Conservation (phyloP, 345 rosid species). For the Turritis glabra region DNA sequence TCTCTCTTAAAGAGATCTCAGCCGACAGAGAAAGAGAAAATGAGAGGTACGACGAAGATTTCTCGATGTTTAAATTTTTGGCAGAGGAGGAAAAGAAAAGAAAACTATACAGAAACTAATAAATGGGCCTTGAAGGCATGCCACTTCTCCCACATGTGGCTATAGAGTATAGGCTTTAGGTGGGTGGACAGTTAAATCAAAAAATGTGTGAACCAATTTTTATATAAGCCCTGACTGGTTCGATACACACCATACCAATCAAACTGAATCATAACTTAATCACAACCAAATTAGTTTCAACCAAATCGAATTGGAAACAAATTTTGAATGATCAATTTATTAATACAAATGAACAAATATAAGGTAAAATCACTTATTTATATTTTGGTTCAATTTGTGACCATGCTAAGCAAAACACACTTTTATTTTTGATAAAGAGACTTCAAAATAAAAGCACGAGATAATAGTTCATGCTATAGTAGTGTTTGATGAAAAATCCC, state of each 20-base stretch:
- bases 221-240: not conserved
- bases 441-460: too few species aligned
- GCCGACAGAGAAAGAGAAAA: constrained; percentile 36
- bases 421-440: too few species aligned
- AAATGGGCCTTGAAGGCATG: constrained; percentile 25
- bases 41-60: constrained; percentile 32
- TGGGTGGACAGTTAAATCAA: not conserved
- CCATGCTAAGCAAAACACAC: too few species aligned
- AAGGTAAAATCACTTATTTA: too few species aligned
- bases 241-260: not conserved
- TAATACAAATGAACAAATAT: too few species aligned
- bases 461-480: too few species aligned
- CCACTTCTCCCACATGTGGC: constrained; percentile 4
- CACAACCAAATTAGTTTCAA: not conserved
- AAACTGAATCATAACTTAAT: not conserved
- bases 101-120: not conserved
- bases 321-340: not conserved
- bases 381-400: too few species aligned
- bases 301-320: not conserved
- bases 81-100: not conserved
- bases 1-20: constrained; percentile 18
- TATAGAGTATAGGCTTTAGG: not conserved
- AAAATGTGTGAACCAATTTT: not conserved
- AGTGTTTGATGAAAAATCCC: too few species aligned
- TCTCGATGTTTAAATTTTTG: not conserved